Base-by-base conservation (phyloP, 345 rosid species). In the Corchorus olitorius region DNA sequence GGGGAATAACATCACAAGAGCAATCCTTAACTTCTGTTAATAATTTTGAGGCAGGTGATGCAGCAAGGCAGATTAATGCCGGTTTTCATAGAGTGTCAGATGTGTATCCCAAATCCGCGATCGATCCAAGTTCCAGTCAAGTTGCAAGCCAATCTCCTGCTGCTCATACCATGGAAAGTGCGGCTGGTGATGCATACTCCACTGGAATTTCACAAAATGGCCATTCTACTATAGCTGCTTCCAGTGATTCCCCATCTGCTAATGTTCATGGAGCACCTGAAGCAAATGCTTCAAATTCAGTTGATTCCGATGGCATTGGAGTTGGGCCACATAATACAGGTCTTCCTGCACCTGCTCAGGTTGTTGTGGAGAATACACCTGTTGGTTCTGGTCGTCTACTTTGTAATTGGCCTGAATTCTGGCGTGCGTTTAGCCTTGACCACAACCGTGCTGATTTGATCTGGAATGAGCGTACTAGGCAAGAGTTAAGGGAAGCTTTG, bases 381-480 rank as follows among this genome's bases (percentile, higher is more conserved):
- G 97, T 96, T 74, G 99, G 99, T 79, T 93, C 97, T 22, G 98
- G 99, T 58, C 89, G 94, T 80, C 85, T 96, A 67, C 95, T 93
- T 71, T 85, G 91, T 70, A 96, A 96, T 81, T 96, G 99, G 99
- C 89, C 93, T 68, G 97, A 96, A 81, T 94, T 96, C 79, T 96
- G 99, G 99, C 89, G 97, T 76, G 99, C 98, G 76, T 93, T 96
- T 84, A 89, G 97, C 83, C 98, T 93, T 76, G 99, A 96, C 74
- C 98, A 93, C 84, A 92, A 96, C 83, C 98, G 99, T 82, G 99
- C 99, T 4, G 99, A 96, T 87, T 91, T 96, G 75, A 91, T 96
- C 77, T 96, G 98, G 99, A 96, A 96, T 65, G 99, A 96, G 80
- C 98, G 98, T 75, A 92, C 97, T 27, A 88, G 99, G 83, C 99